Evolutionary conservation across 1,139 yeast species (phyloP), one percentile per base, ranked within the genome.

Genomic region (Lizanozyma gosingica): DNA sequence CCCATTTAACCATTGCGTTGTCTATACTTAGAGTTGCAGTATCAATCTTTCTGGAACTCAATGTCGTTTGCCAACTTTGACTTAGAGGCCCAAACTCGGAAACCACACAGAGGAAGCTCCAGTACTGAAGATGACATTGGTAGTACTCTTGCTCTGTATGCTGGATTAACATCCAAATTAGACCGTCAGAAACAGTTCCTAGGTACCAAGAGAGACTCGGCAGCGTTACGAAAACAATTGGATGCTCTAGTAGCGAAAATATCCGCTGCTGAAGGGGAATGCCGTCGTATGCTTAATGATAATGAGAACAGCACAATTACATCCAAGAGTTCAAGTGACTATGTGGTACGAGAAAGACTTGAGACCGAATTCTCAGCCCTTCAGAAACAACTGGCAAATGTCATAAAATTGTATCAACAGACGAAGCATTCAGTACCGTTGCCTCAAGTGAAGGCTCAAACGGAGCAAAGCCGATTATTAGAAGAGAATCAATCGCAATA

Each of bases 61-160:
- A 79, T 79, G 85, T 79, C 85, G 3, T 78, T 79, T 62, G 78
- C 81, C 36, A 71, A 73, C 44, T 62, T 61, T 37, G 84, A 78
- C 54, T 47, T 75, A 11, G 84, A 78, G 53, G 76, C 83, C 2
- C 83, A 78, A 47, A 60, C 59, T 15, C 37, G 29, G 15, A 16
- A 33, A 14, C 36, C 34, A 35, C 15, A 32, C 29, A 35, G 45
- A 38, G 8, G 39, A 27, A 4, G 22, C 36, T 3, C 47, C 34
- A 37, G 69, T 65, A 37, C 49, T 68, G 73, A 66, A 41, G 39
- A 35, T 3, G 62, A 67, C 15, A 61, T 67, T 16, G 40, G 46
- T 15, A 61, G 57, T 34, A 57, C 75, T 2, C 67, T 78, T 2
- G 48, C 52, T 15, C 73, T 71, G 47, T 75, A 79, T 52, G 79